phyloP scores from a whole-genome alignment of 1,139 yeast species.

The Lodderomyces margitis region DNA sequence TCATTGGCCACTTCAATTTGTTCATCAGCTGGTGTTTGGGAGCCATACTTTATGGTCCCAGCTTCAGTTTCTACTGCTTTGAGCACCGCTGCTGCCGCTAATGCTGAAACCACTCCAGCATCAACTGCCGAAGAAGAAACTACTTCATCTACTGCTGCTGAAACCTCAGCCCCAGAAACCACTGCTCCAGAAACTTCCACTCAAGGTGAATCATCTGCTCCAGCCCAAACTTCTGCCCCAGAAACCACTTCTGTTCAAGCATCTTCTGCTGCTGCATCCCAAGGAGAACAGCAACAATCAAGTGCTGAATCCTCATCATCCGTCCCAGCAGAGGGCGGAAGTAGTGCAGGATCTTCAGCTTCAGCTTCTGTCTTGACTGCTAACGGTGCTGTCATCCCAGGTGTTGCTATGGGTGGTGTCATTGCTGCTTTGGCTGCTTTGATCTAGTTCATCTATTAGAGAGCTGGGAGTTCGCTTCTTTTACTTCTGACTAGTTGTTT shows the following conservation, averaged over 20 bases:
- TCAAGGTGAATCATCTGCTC: slow-evolving; percentile 7
- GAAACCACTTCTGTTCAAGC: slow-evolving; percentile 7
- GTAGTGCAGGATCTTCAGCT: slow-evolving; percentile 5
- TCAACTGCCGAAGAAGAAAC: slow-evolving; percentile 5
- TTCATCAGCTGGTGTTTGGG: slow-evolving; percentile 27
- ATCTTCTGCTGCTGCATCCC: slow-evolving; percentile 6
- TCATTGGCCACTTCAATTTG: slow-evolving; percentile 28
- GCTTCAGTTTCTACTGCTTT: slow-evolving; percentile 15
- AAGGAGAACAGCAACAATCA: not conserved
- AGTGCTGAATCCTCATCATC: slow-evolving; percentile 9
- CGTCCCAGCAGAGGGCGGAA: slow-evolving; percentile 4
- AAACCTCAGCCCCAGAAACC: slow-evolving; percentile 10
- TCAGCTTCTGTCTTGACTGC: slow-evolving; percentile 2
- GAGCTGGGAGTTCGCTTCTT: not conserved
- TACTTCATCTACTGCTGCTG: slow-evolving; percentile 7
- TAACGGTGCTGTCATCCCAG: slow-evolving; percentile 11
- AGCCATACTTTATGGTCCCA: slow-evolving; percentile 27
- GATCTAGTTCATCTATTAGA: slow-evolving; percentile 5
- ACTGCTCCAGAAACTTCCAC: slow-evolving; percentile 8
- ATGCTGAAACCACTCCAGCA: slow-evolving; percentile 11
- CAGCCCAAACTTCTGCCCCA: slow-evolving; percentile 13
- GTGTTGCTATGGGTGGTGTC: slow-evolving; percentile 14
- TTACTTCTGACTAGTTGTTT: slow-evolving; percentile 2
- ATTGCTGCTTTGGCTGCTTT: slow-evolving; percentile 15
- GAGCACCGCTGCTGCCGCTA: slow-evolving; percentile 13